Conservation (phyloP, 2,329 filamentous ascomycete species). For the Cylindrodendrum hubeiense region DNA sequence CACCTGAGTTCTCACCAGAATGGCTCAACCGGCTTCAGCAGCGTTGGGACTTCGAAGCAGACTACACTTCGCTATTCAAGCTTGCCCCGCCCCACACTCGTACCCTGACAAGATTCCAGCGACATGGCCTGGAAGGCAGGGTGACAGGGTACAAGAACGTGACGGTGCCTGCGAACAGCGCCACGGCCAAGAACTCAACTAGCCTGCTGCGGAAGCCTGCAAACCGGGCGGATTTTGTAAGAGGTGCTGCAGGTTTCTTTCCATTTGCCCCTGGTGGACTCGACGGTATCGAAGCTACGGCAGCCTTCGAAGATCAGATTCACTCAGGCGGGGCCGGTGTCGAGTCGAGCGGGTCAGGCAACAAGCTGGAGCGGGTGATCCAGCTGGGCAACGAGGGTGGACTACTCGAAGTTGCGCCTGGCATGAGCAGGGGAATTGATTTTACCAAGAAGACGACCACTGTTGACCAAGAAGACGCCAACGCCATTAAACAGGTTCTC, state of each 20-base stretch:
- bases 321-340: conserved; percentile 63
- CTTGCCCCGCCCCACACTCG: conserved; percentile 92
- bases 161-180: conserved; percentile 88
- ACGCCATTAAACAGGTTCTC: conserved; percentile 77
- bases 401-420: conserved; percentile 84
- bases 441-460: conserved; percentile 71
- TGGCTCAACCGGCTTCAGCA: conserved; percentile 94
- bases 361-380: conserved; percentile 85
- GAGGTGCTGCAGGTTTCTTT: conserved; percentile 93
- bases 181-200: conserved; percentile 95
- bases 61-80: conserved; percentile 87
- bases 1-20: conserved; percentile 80
- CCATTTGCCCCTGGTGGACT: conserved; percentile 93
- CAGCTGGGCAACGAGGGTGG: conserved; percentile 83
- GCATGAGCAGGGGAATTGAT: conserved; percentile 82
- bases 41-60: conserved; percentile 84
- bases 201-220: conserved; percentile 89
- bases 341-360: conserved; percentile 58
- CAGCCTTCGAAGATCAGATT: conserved; percentile 83
- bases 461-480: conserved; percentile 70
- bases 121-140: conserved; percentile 90
- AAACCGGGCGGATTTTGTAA: conserved; percentile 88
- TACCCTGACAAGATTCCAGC: conserved; percentile 92
- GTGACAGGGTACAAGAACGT: conserved; percentile 96
- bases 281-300: conserved; percentile 86